Evolutionary conservation across 441 rosid genomes (phyloP).

Genomic region (Flueggea neowawraea): DNA sequence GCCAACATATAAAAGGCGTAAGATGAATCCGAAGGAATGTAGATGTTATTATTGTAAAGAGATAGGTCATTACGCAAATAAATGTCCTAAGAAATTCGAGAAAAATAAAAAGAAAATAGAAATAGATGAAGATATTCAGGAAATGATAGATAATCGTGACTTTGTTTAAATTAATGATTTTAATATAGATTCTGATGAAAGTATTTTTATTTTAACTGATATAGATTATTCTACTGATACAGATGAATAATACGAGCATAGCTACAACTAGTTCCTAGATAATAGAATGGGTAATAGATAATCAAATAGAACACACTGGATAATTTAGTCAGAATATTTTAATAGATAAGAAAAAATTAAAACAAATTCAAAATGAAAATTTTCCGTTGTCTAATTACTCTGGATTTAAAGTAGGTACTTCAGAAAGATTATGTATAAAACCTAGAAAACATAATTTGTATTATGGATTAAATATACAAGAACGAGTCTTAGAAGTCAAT

Average conservation of each 20-base stretch:
- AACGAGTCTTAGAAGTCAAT: not conserved
- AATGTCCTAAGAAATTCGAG: no score
- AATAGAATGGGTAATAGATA: not conserved
- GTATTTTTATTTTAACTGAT: no score
- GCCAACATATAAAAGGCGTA: no score
- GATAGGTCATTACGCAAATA: not conserved
- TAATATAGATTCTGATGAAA: not conserved
- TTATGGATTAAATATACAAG: not conserved
- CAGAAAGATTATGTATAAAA: not conserved
- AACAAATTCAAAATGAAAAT: not conserved
- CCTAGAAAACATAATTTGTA: not conserved
- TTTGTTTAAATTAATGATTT: not conserved
- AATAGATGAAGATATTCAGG: no score
- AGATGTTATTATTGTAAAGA: not conserved
- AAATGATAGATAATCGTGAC: not conserved
- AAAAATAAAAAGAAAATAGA: no score
- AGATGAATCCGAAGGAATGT: not conserved
- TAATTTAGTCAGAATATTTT: not conserved
- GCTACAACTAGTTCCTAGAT: not conserved
- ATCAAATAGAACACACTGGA: not conserved
- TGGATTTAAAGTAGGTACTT: no score
- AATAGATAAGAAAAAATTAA: not conserved
- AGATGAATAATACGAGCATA: no score
- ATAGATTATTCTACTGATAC: no score
- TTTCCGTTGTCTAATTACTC: not conserved